Evolutionary conservation across 345 rosid genomes (phyloP).

Genomic region (Arabis hirsuta): DNA sequence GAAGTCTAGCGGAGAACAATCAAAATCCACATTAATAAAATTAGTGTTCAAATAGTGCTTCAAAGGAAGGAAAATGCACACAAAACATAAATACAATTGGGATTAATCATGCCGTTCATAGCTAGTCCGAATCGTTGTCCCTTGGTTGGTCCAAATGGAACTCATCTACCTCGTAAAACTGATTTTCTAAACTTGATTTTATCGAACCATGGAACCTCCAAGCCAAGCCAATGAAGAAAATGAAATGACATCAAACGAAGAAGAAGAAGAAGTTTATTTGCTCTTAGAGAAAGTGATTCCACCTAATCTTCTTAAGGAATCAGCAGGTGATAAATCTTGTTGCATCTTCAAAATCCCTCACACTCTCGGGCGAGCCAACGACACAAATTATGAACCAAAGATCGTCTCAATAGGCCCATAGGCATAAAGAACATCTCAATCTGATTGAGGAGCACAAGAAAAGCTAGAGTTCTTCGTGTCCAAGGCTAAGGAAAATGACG

Average conservation of each 20-base stretch:
- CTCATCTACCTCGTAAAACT: no score
- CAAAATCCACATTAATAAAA: no score
- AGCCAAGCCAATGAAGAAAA: neutral
- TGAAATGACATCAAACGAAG: neutral
- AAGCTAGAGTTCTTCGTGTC: slow-evolving; percentile 35
- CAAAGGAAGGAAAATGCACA: no score
- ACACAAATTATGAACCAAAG: slow-evolving; percentile 51
- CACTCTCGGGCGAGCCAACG: slow-evolving; percentile 41
- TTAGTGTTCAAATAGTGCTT: no score
- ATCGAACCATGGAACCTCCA: neutral
- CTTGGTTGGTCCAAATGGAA: no score
- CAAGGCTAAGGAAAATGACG: slow-evolving; percentile 8
- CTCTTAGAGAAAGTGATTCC: neutral
- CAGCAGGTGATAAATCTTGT: slow-evolving; percentile 47
- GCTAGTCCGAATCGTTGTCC: no score
- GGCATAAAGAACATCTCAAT: slow-evolving; percentile 40
- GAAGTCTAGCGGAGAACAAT: no score
- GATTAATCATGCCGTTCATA: no score
- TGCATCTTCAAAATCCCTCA: slow-evolving; percentile 60
- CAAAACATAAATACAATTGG: no score
- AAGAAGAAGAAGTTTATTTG: slow-evolving; percentile 5
- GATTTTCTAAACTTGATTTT: no score
- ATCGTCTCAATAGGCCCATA: slow-evolving; percentile 53
- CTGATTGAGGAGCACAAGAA: slow-evolving; percentile 62
- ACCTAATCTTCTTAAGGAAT: slow-evolving; percentile 42